phyloP scores from a whole-genome alignment of 2,329 filamentous ascomycete genomes.

The Phaeosphaeriaceae sp. region DNA sequence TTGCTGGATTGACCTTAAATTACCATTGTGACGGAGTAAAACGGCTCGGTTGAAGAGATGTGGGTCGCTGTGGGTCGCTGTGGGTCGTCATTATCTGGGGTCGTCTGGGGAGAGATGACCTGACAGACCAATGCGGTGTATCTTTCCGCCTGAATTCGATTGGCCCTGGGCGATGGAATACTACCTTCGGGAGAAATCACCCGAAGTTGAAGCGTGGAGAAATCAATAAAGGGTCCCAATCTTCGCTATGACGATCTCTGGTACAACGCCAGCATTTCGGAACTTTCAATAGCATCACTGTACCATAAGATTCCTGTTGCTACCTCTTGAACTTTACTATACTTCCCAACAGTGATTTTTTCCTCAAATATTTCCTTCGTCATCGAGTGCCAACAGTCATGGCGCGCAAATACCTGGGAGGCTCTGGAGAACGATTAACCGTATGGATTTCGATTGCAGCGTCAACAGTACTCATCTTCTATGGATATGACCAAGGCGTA shows the following conservation, averaged over 20 bases:
- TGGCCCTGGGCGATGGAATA: conserved; percentile 8
- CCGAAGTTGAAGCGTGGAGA: conserved; percentile 10
- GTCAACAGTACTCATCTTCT: conserved; percentile 59
- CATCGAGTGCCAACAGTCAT: conserved; percentile 32
- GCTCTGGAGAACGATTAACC: conserved; percentile 58
- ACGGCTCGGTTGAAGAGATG: too few relatives aligned
- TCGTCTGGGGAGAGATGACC: too few relatives aligned
- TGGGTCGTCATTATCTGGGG: too few relatives aligned
- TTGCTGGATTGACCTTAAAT: too few relatives aligned
- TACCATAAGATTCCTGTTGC: background rate
- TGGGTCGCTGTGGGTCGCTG: too few relatives aligned
- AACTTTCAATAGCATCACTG: background rate
- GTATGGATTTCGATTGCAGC: conserved; percentile 61
- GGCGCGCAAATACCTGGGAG: conserved; percentile 58
- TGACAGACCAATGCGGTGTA: too few relatives aligned
- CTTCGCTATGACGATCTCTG: conserved; percentile 5
- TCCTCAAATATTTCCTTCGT: background rate
- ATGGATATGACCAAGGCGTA: conserved; percentile 50
- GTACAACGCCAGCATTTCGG: conserved; percentile 8
- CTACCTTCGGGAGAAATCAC: conserved; percentile 10
- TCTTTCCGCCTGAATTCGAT: too few relatives aligned
- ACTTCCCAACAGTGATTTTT: background rate
- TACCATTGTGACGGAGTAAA: too few relatives aligned
- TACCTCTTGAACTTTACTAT: background rate
- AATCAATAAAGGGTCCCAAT: conserved; percentile 15